Conservation (phyloP, 2,329 filamentous ascomycete species). For the Dendrostoma leiphaemia region DNA sequence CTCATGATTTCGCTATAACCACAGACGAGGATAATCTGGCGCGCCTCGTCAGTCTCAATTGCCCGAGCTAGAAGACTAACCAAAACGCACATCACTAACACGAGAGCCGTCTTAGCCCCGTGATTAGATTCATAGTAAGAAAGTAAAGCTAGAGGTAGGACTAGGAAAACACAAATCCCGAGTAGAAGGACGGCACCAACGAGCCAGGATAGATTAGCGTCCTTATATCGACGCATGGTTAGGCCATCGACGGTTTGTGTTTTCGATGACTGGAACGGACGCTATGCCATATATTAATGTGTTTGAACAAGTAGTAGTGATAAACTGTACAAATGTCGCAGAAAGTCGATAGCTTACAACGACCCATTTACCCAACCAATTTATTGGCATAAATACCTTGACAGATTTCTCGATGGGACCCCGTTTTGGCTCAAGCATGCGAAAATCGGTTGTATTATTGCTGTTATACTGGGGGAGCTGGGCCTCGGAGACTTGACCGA, state of each 20-base stretch:
- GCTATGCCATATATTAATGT: neutral
- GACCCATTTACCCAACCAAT: neutral
- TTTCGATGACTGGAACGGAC: neutral
- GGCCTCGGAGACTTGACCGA: neutral
- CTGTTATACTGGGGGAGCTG: neutral
- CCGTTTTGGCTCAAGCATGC: neutral
- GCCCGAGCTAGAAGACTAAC: neutral
- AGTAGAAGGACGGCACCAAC: neutral
- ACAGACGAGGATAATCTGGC: slow-evolving; percentile 3
- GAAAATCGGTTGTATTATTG: neutral
- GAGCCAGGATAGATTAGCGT: neutral
- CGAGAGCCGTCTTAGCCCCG: neutral
- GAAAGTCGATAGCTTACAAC: neutral
- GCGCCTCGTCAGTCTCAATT: neutral
- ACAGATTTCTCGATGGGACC: slow-evolving; percentile 4
- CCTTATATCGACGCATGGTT: neutral
- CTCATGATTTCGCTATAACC: slow-evolving; percentile 2
- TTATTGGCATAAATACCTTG: neutral
- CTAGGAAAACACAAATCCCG: slow-evolving; percentile 1
- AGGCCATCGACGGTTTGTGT: neutral
- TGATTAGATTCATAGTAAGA: neutral
- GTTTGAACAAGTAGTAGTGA: no score
- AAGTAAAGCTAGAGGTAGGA: slow-evolving; percentile 5
- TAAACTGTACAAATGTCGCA: no score
- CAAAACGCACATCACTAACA: slow-evolving; percentile 4